Evolutionary conservation across 495 filamentous ascomycete genomes (phyloP), one percentile per base, ranked within the genome.

Genomic region (Aspergillus nanangensis): DNA sequence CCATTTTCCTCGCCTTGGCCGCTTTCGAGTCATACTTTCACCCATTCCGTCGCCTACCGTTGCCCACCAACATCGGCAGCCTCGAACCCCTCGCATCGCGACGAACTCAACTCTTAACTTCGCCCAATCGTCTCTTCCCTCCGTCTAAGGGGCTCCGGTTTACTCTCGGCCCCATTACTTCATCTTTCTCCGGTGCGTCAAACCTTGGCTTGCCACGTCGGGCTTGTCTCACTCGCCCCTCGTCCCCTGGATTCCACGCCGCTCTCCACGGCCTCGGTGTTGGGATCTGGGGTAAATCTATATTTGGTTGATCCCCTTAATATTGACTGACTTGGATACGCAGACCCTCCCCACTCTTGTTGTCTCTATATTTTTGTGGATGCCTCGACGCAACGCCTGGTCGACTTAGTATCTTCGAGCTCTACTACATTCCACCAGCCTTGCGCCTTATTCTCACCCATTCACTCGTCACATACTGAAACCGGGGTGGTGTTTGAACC

Each of bases 1-100:
- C 44, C 49, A 53, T 50, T 29, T 29, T 29, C 25, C 21, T 38
- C 47, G 24, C 36, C 43, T 43, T 48, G 41, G 40, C 47, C 47
- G 44, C 50, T 47, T 51, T 46, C 45, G 34, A 57, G 31, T 43
- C 40, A 39, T 48, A 48, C 47, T 37, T 41, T 51, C 36, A 38
- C 27, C 42, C 34, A 36, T 47, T 24, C 38, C 20, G 19, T 21
- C 31, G 20, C n/a, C 48, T 38, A 25, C 41, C 48, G 24, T 33
- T 37, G 22, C 41, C 37, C 19, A 13, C 32, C 18, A n/a, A n/a
- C 10, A 21, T 24, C 33, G 25, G 41, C 27, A 43, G 8, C 41
- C 13, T 13, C 41, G 3, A 32, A 35, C 27, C 18, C 32, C 47
- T 39, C 23, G 47, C 40, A 44, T 50, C 35, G 18, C 22, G 13